Evolutionary conservation across 208 protist species (phyloP).

Genomic region (Borovskyia barvae): DNA sequence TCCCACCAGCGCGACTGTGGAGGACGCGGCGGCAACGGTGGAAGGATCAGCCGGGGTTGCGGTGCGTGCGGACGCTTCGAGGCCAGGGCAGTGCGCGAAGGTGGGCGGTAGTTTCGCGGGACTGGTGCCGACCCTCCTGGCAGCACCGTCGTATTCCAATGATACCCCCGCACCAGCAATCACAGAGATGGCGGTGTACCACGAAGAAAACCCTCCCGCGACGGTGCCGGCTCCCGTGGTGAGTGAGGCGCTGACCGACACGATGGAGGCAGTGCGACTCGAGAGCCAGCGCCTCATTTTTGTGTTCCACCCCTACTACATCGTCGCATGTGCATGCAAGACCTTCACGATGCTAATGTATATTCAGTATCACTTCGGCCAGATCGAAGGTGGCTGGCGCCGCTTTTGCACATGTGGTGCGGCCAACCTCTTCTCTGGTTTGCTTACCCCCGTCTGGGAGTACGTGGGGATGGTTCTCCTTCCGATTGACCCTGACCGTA

Average conservation of each 20-base stretch:
- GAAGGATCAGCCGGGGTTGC: too few species aligned
- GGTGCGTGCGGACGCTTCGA: too few species aligned
- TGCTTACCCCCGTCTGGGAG: conserved; percentile 56
- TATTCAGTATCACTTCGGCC: conserved; percentile 56
- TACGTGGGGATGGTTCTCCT: conserved; percentile 41
- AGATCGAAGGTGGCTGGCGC: conserved; percentile 47
- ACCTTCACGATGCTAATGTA: conserved; percentile 52
- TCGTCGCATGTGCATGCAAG: conserved; percentile 51
- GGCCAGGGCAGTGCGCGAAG: too few species aligned
- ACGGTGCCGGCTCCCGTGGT: conserved; percentile 41
- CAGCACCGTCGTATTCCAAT: background rate
- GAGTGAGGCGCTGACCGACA: conserved; percentile 34
- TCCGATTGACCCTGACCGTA: conserved; percentile 26
- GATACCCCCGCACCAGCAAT: too few species aligned
- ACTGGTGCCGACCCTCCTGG: too few species aligned
- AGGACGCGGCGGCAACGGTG: too few species aligned
- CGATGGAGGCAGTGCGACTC: conserved; percentile 33
- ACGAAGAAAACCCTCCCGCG: conserved; percentile 20
- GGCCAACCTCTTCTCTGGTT: conserved; percentile 51
- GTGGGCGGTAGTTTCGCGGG: too few species aligned
- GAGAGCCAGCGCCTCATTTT: conserved; percentile 53
- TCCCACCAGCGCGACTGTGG: background rate
- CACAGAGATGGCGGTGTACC: conserved; percentile 5
- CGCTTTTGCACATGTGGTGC: conserved; percentile 53
- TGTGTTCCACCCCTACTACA: conserved; percentile 47